Evolutionary conservation across 495 filamentous ascomycete genomes (phyloP).

Genomic region (Aspergillus coremiiformis): DNA sequence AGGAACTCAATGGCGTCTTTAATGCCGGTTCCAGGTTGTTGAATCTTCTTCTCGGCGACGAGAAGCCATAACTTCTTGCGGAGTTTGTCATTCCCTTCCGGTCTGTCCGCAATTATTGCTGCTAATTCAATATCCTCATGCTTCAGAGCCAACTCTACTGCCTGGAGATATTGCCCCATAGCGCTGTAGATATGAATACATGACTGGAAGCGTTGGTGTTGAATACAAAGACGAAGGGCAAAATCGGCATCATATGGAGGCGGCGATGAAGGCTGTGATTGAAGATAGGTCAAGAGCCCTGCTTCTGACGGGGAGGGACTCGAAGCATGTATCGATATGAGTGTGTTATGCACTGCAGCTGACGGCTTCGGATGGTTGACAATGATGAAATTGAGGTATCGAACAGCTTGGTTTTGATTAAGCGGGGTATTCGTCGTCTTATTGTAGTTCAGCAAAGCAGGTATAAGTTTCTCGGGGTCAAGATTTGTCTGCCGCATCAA

Average conservation of each 20-base stretch:
- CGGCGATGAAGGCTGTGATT: slow-evolving; percentile 63
- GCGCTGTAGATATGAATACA: slow-evolving; percentile 94
- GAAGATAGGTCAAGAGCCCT: slow-evolving; percentile 78
- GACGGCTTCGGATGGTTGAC: slow-evolving; percentile 76
- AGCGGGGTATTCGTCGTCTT: slow-evolving; percentile 47
- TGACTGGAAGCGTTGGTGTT: slow-evolving; percentile 82
- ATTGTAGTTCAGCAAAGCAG: slow-evolving; percentile 89
- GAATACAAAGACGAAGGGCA: slow-evolving; percentile 88
- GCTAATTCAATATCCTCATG: slow-evolving; percentile 87
- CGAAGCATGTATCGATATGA: slow-evolving; percentile 92
- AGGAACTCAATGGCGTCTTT: slow-evolving; percentile 94
- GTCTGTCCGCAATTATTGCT: slow-evolving; percentile 79
- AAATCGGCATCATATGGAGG: slow-evolving; percentile 94
- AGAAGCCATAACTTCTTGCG: slow-evolving; percentile 93
- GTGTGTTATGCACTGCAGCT: slow-evolving; percentile 92
- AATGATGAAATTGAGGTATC: slow-evolving; percentile 90
- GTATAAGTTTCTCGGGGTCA: slow-evolving; percentile 82
- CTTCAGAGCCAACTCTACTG: slow-evolving; percentile 83
- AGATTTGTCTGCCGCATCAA: slow-evolving; percentile 86
- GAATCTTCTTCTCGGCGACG: slow-evolving; percentile 87
- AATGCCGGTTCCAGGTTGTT: slow-evolving; percentile 68
- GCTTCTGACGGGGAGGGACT: slow-evolving; percentile 74
- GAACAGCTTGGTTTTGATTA: slow-evolving; percentile 81
- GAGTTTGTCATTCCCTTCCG: slow-evolving; percentile 65
- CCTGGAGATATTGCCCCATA: slow-evolving; percentile 88